Conservation (phyloP, 2,329 filamentous ascomycete species). For the Acrocalymma vagum region DNA sequence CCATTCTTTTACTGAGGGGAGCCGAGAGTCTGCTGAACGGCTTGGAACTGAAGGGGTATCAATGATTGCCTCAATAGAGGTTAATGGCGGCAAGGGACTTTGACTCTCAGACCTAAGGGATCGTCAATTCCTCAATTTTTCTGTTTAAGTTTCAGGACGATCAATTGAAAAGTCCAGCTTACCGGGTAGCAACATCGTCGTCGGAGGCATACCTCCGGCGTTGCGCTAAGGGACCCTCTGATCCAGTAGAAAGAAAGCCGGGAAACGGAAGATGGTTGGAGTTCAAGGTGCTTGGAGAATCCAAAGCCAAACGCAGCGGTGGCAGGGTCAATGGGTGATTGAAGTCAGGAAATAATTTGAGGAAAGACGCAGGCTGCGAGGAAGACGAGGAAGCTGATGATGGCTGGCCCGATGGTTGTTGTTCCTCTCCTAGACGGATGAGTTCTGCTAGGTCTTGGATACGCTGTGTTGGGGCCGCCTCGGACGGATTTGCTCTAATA, state of each 20-base stretch:
- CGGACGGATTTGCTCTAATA: conserved; percentile 29
- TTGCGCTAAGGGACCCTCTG: conserved; percentile 31
- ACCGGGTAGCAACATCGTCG: conserved; percentile 36
- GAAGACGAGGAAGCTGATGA: conserved; percentile 1
- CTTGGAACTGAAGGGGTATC: conserved; percentile 8
- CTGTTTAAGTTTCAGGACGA: conserved; percentile 4
- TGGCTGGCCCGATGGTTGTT: conserved; percentile 10
- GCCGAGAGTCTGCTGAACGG: conserved; percentile 23
- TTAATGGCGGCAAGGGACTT: conserved; percentile 19
- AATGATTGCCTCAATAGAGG: conserved; percentile 31
- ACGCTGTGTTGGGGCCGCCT: conserved; percentile 26
- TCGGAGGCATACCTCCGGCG: conserved; percentile 34
- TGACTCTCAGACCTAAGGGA: conserved; percentile 37
- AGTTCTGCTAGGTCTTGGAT: conserved; percentile 37
- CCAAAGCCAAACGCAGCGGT: conserved; percentile 36
- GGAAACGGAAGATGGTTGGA: conserved; percentile 23
- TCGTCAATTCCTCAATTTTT: conserved; percentile 38
- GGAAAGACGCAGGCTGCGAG: too few species aligned
- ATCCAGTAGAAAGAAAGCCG: conserved; percentile 22
- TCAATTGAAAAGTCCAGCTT: conserved; percentile 21
- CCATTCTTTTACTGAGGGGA: conserved; percentile 29
- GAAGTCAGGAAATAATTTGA: too few species aligned
- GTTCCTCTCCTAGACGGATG: conserved; percentile 28
- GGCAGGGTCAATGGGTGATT: conserved; percentile 32
- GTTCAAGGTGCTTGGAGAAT: conserved; percentile 21